Conservation (phyloP, 1,139 yeast species). For the Candida sanyaensis region DNA sequence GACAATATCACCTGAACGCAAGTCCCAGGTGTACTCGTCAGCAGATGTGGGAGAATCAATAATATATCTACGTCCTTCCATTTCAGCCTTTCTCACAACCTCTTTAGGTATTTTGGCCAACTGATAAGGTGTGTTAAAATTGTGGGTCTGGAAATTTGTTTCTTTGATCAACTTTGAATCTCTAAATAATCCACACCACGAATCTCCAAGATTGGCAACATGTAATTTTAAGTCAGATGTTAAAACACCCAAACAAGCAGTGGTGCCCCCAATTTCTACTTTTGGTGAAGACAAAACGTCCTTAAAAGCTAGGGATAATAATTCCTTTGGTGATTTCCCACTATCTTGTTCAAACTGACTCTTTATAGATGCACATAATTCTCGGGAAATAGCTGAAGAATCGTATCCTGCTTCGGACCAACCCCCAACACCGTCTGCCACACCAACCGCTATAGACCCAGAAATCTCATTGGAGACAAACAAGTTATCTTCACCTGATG, state of each 20-base stretch:
- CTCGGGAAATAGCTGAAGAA: constrained; percentile 78
- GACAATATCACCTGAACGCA: constrained; percentile 70
- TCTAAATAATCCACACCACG: constrained; percentile 89
- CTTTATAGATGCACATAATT: constrained; percentile 51
- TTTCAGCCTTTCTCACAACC: constrained; percentile 55
- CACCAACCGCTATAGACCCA: constrained; percentile 70
- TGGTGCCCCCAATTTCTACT: constrained; percentile 93
- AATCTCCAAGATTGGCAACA: constrained; percentile 88
- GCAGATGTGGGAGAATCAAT: constrained; percentile 56
- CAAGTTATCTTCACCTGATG: constrained; percentile 88
- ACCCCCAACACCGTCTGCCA: constrained; percentile 98
- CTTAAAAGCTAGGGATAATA: constrained; percentile 58
- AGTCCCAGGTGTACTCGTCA: constrained; percentile 50
- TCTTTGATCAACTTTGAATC: constrained; percentile 61
- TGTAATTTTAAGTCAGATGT: constrained; percentile 50
- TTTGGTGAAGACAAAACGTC: constrained; percentile 53
- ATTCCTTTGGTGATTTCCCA: constrained; percentile 39
- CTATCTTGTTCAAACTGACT: constrained; percentile 24
- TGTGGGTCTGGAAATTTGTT: constrained; percentile 80
- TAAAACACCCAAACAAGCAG: constrained; percentile 84
- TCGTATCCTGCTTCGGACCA: constrained; percentile 94
- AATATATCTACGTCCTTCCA: constrained; percentile 60
- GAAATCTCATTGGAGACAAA: constrained; percentile 54
- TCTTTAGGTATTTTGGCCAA: constrained; percentile 79
- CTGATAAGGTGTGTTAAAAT: constrained; percentile 91